Conservation (phyloP, 305 asterid genomes). For the Caryopteris hybrid region DNA sequence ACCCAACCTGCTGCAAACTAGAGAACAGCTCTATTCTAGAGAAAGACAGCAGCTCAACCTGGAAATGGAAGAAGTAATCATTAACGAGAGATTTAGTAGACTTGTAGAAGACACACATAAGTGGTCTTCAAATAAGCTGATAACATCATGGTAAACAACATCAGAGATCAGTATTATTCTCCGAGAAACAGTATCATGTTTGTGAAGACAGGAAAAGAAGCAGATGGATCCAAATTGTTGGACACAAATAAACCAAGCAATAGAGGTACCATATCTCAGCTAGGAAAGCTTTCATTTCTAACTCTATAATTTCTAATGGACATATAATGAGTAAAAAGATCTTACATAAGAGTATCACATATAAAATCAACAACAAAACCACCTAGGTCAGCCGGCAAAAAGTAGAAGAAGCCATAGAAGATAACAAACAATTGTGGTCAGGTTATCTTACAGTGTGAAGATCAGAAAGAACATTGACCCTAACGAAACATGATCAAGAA, state of each 20-base stretch:
- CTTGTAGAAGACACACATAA: neutral
- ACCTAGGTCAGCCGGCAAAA: neutral
- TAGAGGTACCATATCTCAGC: neutral
- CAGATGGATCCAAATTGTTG: neutral
- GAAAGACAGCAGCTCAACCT: constrained; percentile 15
- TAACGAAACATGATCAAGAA: neutral
- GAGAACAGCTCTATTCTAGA: constrained; percentile 11
- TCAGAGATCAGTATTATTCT: neutral
- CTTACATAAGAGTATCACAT: neutral
- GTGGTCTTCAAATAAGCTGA: neutral
- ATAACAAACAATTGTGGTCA: neutral
- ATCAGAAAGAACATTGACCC: neutral
- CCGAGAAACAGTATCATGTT: neutral
- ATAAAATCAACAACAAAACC: neutral
- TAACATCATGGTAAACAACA: neutral
- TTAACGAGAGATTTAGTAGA: neutral
- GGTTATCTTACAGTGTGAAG: neutral
- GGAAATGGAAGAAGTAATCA: neutral
- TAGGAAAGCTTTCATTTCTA: neutral
- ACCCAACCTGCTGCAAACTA: constrained; percentile 36
- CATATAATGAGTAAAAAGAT: neutral
- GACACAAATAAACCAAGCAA: neutral
- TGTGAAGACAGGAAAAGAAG: neutral
- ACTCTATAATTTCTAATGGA: neutral
- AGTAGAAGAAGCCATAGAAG: neutral